phyloP scores from a whole-genome alignment of 768 basidiomycete genomes.

The Boletus eberwhitei region DNA sequence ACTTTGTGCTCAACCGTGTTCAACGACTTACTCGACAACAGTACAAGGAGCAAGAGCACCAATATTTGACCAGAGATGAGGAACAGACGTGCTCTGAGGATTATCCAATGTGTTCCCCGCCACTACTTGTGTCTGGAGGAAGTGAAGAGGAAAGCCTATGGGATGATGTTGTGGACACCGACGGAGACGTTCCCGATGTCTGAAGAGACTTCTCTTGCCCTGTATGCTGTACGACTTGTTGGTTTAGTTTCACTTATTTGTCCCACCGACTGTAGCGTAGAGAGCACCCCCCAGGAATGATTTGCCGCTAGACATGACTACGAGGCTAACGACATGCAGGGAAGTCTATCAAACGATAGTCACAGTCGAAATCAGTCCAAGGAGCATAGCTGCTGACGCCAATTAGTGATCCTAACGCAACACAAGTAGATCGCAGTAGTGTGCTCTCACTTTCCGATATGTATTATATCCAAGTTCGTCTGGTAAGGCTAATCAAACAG shows the following conservation, averaged over 20 bases:
- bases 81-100: constrained; percentile 16
- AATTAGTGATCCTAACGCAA: neutral
- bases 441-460: neutral
- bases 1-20: constrained; percentile 67
- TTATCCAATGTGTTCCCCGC: constrained; percentile 24
- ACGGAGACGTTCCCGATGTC: constrained; percentile 19
- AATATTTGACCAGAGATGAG: constrained; percentile 5
- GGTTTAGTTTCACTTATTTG: constrained; percentile 18
- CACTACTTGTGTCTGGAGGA: neutral
- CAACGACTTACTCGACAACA: constrained; percentile 38
- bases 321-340: neutral
- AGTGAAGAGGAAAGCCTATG: constrained; percentile 22
- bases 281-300: constrained; percentile 1
- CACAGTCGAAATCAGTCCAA: neutral
- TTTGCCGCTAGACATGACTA: neutral
- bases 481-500: neutral
- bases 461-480: neutral
- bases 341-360: neutral
- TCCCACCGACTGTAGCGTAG: constrained; percentile 23
- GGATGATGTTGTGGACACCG: constrained; percentile 18
- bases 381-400: neutral
- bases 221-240: constrained; percentile 19
- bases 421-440: neutral
- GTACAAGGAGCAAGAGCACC: constrained; percentile 26
- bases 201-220: constrained; percentile 11